Evolutionary conservation across 345 rosid species (phyloP).

Genomic region (Crucihimalaya himalaica): DNA sequence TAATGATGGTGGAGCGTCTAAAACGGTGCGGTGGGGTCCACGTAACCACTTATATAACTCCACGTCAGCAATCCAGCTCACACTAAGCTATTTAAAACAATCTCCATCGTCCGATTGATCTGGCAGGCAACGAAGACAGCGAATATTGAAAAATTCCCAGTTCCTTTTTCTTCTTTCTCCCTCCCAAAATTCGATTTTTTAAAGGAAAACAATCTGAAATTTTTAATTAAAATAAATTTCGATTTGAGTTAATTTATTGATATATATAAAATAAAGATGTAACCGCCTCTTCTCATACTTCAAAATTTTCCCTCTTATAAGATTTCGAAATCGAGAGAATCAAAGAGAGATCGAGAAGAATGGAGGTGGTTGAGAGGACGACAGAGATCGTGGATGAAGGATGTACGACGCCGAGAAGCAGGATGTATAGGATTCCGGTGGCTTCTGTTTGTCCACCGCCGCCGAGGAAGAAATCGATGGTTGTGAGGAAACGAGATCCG

Average conservation of each 20-base stretch:
- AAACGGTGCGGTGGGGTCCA: constrained; percentile 39
- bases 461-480: constrained; percentile 54
- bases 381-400: constrained; percentile 43
- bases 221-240: no score
- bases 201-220: constrained; percentile 13
- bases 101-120: constrained; percentile 34
- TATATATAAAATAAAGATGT: constrained; percentile 31
- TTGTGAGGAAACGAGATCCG: constrained; percentile 48
- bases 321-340: background rate
- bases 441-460: constrained; percentile 62
- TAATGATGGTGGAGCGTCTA: constrained; percentile 36
- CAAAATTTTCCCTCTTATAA: background rate
- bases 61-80: constrained; percentile 39
- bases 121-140: constrained; percentile 22
- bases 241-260: background rate
- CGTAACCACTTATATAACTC: background rate
- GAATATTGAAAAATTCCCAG: constrained; percentile 29
- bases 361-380: constrained; percentile 39
- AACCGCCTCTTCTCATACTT: constrained; percentile 36
- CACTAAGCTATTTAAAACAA: background rate
- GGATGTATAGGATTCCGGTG: constrained; percentile 51
- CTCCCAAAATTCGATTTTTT: constrained; percentile 25
- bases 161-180: constrained; percentile 9
- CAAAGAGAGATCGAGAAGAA: constrained; percentile 13
- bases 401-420: constrained; percentile 62